Evolutionary conservation across 192 early-diverging fungal species (phyloP).

Genomic region (Umbelopsis vinacea): DNA sequence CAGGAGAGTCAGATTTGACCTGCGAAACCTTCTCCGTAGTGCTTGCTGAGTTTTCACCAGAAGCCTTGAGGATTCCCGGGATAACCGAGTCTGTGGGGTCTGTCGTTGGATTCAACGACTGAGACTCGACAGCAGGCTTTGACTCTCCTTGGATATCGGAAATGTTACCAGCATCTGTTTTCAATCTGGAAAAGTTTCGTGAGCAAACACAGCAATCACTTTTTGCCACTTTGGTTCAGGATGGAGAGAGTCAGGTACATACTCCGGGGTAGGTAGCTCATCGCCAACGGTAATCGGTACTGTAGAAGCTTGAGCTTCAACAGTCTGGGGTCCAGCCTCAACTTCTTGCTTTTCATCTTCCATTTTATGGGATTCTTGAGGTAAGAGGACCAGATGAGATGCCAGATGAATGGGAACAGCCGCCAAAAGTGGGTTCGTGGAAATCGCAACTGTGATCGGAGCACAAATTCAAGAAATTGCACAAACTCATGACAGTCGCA

Average conservation of each 20-base stretch:
- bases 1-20: neutral
- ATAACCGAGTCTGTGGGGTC: neutral
- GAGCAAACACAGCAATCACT: neutral
- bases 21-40: neutral
- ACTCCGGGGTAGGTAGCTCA: neutral
- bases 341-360: slow-evolving; percentile 1
- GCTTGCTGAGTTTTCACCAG: neutral
- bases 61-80: neutral
- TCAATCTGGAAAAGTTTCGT: neutral
- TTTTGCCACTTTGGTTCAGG: neutral
- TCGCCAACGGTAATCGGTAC: neutral
- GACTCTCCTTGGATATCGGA: neutral
- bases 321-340: neutral
- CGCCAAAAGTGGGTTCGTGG: neutral
- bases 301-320: neutral
- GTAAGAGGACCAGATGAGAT: neutral
- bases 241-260: slow-evolving; percentile 7
- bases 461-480: neutral
- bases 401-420: neutral
- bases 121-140: neutral
- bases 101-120: neutral
- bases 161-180: neutral
- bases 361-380: neutral
- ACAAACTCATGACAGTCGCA: neutral
- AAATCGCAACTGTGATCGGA: neutral